Base-by-base conservation (phyloP, 306 rosid genomes). In the Dalbergia cultrata region DNA sequence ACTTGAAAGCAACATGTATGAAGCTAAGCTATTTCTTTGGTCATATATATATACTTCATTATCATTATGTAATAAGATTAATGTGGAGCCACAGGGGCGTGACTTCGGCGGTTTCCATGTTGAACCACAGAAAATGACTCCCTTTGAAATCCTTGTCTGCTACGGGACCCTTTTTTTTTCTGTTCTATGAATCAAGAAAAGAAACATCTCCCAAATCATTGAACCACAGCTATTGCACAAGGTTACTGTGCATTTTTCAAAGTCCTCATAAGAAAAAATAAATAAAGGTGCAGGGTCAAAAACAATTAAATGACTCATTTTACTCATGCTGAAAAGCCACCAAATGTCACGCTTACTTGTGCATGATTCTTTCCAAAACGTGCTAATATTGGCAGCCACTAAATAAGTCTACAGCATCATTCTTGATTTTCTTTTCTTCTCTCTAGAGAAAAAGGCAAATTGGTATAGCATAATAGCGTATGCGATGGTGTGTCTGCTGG, bases 131-230 rank as follows among this genome's bases (percentile, higher is more conserved):
- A 83, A 58, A 72, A 70, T 10, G 83, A 76, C 85, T 76, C 26
- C 50, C 61, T 77, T 75, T 65, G 53, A 77, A 76, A 73, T 34
- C 52, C 13, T 4, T 67, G 81, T 61, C 82, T 76, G 77, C 78
- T 61, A 22, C 39, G 21, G n/a, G 59, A 11, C 34, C 17, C 17
- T 13, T 43, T 9, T 49, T 47, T 16, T 16, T 33, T 45, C 43
- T 49, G 65, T 47, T 72, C 78, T 63, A 71, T 73, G 84, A 80
- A 79, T 33, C 47, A 75, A 34, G 61, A 37, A 57, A 59, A 58
- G 76, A 81, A 81, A 77, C 81, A 73, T 34, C 76, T 21, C 70
- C 35, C 76, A 57, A 62, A 82, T 79, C 84, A 82, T 82, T 85
- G 67, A 81, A 85, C 66, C 31, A 49, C 78, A 44, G 10, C 5